phyloP scores from a whole-genome alignment of 305 asterid species.

The Plantago lanceolata region DNA sequence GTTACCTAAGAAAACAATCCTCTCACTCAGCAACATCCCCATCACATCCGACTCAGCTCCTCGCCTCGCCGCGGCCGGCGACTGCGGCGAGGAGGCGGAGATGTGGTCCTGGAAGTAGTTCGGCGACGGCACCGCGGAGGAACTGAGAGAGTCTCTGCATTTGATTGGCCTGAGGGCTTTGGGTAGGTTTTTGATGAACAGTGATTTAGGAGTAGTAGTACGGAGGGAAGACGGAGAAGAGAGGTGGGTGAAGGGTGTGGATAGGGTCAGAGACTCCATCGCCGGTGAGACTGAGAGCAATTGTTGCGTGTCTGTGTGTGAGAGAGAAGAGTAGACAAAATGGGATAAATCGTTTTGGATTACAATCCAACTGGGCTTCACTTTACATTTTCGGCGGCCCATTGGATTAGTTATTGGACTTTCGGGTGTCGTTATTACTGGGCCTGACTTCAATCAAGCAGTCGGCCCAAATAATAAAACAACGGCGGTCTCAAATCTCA shows the following conservation, averaged over 20 bases:
- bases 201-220: constrained; percentile 8
- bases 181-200: constrained; percentile 4
- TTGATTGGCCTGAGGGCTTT: constrained; percentile 30
- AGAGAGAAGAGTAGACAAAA: constrained; percentile 6
- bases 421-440: not conserved
- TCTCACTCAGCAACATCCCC: constrained; percentile 79
- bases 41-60: constrained; percentile 72
- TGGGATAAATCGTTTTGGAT: not conserved
- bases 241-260: constrained; percentile 42
- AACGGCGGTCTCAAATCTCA: not conserved
- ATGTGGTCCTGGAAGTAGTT: constrained; percentile 32
- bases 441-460: not conserved
- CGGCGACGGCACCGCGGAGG: constrained; percentile 20
- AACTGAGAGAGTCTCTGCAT: constrained; percentile 37
- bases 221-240: constrained; percentile 29
- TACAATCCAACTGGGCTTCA: not conserved
- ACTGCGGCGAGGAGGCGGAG: constrained; percentile 38
- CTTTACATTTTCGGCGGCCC: not conserved
- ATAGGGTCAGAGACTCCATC: constrained; percentile 51
- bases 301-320: not conserved
- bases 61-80: constrained; percentile 55
- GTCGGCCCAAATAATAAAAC: constrained; percentile 9
- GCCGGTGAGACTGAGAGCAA: constrained; percentile 6
- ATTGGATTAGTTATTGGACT: not conserved
- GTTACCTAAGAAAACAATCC: constrained; percentile 80